Evolutionary conservation across 208 protist species (phyloP), one percentile per base, ranked within the genome.

Genomic region (Zelonia costaricensis): DNA sequence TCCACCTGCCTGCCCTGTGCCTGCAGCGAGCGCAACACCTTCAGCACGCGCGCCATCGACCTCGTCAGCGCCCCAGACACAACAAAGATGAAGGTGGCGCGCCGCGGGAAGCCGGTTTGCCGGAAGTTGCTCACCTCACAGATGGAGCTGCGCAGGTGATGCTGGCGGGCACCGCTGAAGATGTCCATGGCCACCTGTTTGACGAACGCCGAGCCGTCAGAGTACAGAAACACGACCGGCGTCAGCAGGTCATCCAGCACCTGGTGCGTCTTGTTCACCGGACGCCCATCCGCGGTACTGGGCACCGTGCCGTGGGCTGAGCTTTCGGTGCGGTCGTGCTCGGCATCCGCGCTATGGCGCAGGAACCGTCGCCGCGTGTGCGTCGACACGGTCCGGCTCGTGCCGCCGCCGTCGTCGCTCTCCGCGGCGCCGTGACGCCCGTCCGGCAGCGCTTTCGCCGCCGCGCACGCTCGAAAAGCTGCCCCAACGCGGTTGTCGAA

Each of bases 171-270:
- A 2, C 39, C 55, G 0, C 27, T 47, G n/a, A 72, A 61, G 13
- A 87, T 57, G 38, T 78, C 59, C n/a, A 71, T 49, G 0, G 80
- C 76, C 15, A 78, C 55, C 35, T 55, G 46, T 15, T 67, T 53
- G 5, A 77, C 60, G 33, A 61, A 62, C 23, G 35, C 15, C 2
- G 49, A 76, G 18, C 42, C 49, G 4, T 62, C 71, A 4, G 76
- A 65, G 74, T 80, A 84, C 27, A 87, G 56, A 43, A 84, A 81
- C 31, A 87, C 80, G 9, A 79, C 39, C 9, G 76, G 80, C 10
- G 73, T 74, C 18, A 83, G 61, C 16, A 79, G 28, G 33, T 70
- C 47, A 6, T 81, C 64, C 2, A 62, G 43, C 12, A 67, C 58
- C 27, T 54, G 43, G 30, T 62, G 35, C 16, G 33, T 53, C 23